Base-by-base conservation (phyloP, 345 rosid species). In the Euphorbia pulcherrima region DNA sequence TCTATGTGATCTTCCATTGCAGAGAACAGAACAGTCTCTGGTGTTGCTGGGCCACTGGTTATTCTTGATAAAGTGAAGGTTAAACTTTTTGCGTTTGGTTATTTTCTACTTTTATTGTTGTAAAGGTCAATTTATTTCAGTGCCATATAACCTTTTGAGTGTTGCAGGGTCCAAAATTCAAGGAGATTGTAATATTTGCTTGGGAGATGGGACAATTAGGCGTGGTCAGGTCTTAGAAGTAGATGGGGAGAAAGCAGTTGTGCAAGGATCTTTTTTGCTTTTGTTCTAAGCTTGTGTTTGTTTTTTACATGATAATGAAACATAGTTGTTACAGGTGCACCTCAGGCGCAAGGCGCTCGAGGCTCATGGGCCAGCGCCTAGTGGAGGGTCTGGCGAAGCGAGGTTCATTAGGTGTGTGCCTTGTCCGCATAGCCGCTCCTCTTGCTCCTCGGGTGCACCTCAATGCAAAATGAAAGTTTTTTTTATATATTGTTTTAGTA, bases 191-290 rank as follows among this genome's bases (percentile, higher is more conserved):
- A 91, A 94, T 76, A 91, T 91, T 65, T 86, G 96, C 0, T 75
- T 94, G 71, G 99, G 97, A 23, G 88, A 94, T 84, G 97, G 99
- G 78, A 81, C 97, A 40, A 87, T 81, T 51, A 79, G 99, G 60
- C 95, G 97, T 75, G 99, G 99, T 74, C 96, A 94, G 75, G 99
- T 94, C 67, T 74, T 94, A 65, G 99, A 94, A 84, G 97, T 94
- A 52, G 99, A 94, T 67, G 97, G 99, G 27, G 99, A 94, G 84
- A 94, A 87, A 76, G 99, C 99, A 27, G 92, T 94, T 78, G 96
- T 94, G 50, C 99, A 94, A 93, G 99, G 90, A 62, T 61, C 8
- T 20, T 29, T n/a, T 47, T 68, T 26, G 6, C 6, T 64, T 1
- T 33, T 33, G 4, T 33, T 33, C 4, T 33, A 33, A 30, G 1